Conservation (phyloP, 2,329 filamentous ascomycete genomes). For the Talaromyces amestolkiae region DNA sequence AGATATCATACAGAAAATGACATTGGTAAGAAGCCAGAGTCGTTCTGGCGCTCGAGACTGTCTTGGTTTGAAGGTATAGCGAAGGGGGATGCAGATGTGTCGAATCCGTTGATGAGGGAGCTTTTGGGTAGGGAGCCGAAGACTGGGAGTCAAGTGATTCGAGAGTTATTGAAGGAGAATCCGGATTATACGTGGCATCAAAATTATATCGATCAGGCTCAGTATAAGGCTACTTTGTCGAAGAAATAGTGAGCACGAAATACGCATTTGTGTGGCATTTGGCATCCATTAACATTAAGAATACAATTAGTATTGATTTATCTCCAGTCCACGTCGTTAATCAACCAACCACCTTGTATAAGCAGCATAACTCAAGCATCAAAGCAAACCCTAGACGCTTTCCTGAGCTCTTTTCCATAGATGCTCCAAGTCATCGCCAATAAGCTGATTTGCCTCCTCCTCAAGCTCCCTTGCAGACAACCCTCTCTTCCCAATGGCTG, state of each 20-base stretch:
- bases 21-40: slow-evolving; percentile 37
- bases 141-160: slow-evolving; percentile 38
- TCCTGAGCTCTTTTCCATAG: slow-evolving; percentile 23
- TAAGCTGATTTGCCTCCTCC: slow-evolving; percentile 28
- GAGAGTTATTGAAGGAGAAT: slow-evolving; percentile 29
- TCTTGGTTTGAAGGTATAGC: slow-evolving; percentile 48
- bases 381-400: background rate
- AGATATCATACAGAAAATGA: slow-evolving; percentile 30
- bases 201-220: slow-evolving; percentile 35
- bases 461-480: slow-evolving; percentile 27
- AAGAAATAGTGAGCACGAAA: background rate
- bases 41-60: slow-evolving; percentile 42
- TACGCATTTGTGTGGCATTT: background rate
- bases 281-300: background rate
- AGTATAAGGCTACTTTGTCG: slow-evolving; percentile 16
- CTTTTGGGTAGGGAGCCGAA: slow-evolving; percentile 47
- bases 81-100: slow-evolving; percentile 44
- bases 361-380: background rate
- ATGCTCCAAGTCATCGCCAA: slow-evolving; percentile 33
- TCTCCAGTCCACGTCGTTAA: background rate
- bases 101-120: slow-evolving; percentile 43
- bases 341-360: background rate
- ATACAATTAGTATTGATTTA: background rate
- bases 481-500: slow-evolving; percentile 30
- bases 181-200: slow-evolving; percentile 47